These are phyloP conservation scores for Solioccasus polychromus DNA, from an alignment of 768 basidiomycete genomes.

Conservation along the genomic window DNA sequence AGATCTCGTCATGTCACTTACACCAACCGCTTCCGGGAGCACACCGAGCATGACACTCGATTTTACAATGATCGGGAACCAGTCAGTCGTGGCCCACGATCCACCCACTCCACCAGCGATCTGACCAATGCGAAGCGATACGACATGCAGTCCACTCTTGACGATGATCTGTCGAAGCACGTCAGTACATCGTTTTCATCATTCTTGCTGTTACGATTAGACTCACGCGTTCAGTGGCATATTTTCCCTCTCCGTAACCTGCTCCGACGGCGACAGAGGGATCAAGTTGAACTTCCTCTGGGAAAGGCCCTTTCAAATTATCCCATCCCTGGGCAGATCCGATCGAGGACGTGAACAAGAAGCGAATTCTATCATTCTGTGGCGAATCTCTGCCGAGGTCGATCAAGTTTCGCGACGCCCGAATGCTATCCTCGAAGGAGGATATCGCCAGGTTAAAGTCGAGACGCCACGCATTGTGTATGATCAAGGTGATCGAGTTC, in stretches of 20 bases:
- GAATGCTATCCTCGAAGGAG: slow-evolving; percentile 40
- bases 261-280: no score
- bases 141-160: slow-evolving; percentile 32
- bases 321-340: no score
- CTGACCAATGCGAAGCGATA: slow-evolving; percentile 43
- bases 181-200: no score
- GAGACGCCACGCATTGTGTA: slow-evolving; percentile 42
- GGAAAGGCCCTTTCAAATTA: no score
- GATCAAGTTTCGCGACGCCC: slow-evolving; percentile 32
- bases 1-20: slow-evolving; percentile 21
- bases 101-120: slow-evolving; percentile 38
- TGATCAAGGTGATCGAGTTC: slow-evolving; percentile 31
- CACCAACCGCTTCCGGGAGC: slow-evolving; percentile 28
- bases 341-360: no score
- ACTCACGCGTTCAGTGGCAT: slow-evolving; percentile 36
- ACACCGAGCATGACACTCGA: slow-evolving; percentile 23
- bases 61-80: slow-evolving; percentile 42
- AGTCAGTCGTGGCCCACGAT: no score
- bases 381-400: slow-evolving; percentile 30
- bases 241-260: slow-evolving; percentile 46
- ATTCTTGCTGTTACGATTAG: no score
- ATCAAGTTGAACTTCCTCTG: slow-evolving; percentile 25
- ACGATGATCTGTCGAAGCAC: slow-evolving; percentile 30
- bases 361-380: slow-evolving; percentile 20
- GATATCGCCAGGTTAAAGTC: slow-evolving; percentile 38